Evolutionary conservation across 257 asterid species (phyloP).

Genomic region (Nicotiana tomentosiformis): DNA sequence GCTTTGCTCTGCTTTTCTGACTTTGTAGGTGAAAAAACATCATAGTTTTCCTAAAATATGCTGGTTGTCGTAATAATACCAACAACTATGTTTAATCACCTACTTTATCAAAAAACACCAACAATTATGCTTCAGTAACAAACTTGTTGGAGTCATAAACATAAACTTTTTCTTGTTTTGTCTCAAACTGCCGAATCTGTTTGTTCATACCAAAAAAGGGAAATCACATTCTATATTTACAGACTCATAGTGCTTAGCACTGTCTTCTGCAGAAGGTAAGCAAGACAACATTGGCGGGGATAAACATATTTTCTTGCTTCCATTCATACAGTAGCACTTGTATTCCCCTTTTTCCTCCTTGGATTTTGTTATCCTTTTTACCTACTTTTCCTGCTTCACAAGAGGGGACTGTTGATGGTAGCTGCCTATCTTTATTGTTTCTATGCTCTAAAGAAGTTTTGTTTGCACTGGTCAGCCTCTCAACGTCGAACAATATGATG

Average conservation of each 20-base stretch:
- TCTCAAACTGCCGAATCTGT: background rate
- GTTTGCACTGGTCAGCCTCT: conserved; percentile 60
- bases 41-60: background rate
- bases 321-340: background rate
- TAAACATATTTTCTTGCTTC: background rate
- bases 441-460: conserved; percentile 12
- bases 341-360: background rate
- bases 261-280: background rate
- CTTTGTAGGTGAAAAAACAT: background rate
- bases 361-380: background rate
- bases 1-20: background rate
- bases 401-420: conserved; percentile 1
- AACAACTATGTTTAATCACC: background rate
- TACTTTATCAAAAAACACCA: background rate
- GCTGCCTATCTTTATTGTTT: background rate
- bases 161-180: background rate
- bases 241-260: background rate
- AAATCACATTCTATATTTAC: background rate
- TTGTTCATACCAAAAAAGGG: background rate
- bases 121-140: background rate
- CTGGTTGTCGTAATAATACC: background rate
- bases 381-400: background rate
- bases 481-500: conserved; percentile 74
- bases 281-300: background rate
- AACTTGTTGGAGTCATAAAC: background rate